Percentiles rank a stretch among this genome's conserved stretches.
Conservation (phyloP, 257 asterid genomes). For the Penstemon davidsonii region DNA sequence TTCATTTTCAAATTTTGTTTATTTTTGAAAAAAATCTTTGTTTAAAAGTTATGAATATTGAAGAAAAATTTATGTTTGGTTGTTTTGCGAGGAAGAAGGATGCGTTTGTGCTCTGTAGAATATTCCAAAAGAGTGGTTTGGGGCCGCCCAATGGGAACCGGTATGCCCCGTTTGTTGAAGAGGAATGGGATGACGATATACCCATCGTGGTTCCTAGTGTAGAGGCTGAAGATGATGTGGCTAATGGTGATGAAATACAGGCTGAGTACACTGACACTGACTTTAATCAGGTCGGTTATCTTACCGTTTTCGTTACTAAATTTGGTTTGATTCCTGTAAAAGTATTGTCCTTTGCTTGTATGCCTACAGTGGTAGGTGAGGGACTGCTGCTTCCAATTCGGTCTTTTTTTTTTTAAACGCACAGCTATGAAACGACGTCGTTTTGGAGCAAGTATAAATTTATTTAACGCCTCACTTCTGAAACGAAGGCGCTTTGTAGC, state of each 20-base stretch:
- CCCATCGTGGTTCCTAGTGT: conserved; percentile 62
- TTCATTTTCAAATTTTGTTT: conserved; percentile 12
- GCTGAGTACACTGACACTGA: conserved; percentile 48
- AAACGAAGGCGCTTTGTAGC: no score
- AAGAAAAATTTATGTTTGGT: conserved; percentile 29
- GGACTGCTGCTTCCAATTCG: no score
- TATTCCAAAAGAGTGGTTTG: conserved; percentile 90
- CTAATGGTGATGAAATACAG: conserved; percentile 69
- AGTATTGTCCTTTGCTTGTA: conserved; percentile 17
- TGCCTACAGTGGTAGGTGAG: no score
- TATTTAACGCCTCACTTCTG: no score
- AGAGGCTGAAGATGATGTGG: conserved; percentile 69
- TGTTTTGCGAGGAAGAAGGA: conserved; percentile 66
- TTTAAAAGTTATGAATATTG: conserved; percentile 33
- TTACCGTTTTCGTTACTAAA: conserved; percentile 4
- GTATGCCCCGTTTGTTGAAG: conserved; percentile 93
- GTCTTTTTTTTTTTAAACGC: no score
- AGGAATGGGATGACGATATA: conserved; percentile 87
- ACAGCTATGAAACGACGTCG: no score
- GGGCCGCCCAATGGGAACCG: conserved; percentile 98
- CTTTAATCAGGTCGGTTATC: conserved; percentile 47
- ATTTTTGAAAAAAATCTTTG: neutral
- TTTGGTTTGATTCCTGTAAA: neutral
- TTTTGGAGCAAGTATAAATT: no score
- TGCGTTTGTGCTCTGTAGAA: conserved; percentile 92